Evolutionary conservation across 805 yeast genomes (phyloP).

Genomic region (Yarrowia sp.): DNA sequence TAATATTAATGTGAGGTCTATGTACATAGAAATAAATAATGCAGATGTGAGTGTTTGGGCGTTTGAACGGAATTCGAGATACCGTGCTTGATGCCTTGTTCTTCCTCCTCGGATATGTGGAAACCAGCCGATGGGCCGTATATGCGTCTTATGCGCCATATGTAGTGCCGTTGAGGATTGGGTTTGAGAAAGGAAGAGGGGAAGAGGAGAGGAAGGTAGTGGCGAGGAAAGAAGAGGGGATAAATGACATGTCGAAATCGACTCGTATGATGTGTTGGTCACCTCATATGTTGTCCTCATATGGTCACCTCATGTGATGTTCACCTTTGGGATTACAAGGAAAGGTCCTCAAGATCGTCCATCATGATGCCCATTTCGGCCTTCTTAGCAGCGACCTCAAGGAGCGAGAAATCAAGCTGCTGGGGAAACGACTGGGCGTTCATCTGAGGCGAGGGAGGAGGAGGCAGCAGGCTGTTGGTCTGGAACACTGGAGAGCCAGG

Average conservation of each 20-base stretch:
- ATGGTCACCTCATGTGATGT: too few species aligned
- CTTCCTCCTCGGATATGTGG: too few species aligned
- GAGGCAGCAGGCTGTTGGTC: constrained; percentile 23
- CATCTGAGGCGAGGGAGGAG: constrained; percentile 36
- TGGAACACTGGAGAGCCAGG: constrained; percentile 22
- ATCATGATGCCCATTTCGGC: constrained; percentile 49
- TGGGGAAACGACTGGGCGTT: constrained; percentile 31
- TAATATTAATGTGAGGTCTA: constrained; percentile 22
- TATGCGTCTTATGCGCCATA: background rate
- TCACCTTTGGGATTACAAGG: background rate
- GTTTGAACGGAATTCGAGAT: too few species aligned
- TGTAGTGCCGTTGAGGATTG: constrained; percentile 30
- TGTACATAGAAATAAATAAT: constrained; percentile 36
- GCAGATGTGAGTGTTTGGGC: constrained; percentile 17
- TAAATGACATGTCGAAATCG: too few species aligned
- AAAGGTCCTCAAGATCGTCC: constrained; percentile 44
- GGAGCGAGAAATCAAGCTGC: constrained; percentile 43
- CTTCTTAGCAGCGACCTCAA: constrained; percentile 49
- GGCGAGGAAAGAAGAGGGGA: too few species aligned
- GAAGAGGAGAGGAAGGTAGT: background rate
- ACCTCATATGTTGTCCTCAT: background rate
- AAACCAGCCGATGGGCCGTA: constrained; percentile 3
- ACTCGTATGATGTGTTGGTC: too few species aligned
- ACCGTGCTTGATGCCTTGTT: too few species aligned
- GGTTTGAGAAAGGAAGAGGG: background rate